These are phyloP conservation scores for Chlamydomonas sp. DNA, from an alignment of 139 green algal genomes.

Conservation along the genomic window DNA sequence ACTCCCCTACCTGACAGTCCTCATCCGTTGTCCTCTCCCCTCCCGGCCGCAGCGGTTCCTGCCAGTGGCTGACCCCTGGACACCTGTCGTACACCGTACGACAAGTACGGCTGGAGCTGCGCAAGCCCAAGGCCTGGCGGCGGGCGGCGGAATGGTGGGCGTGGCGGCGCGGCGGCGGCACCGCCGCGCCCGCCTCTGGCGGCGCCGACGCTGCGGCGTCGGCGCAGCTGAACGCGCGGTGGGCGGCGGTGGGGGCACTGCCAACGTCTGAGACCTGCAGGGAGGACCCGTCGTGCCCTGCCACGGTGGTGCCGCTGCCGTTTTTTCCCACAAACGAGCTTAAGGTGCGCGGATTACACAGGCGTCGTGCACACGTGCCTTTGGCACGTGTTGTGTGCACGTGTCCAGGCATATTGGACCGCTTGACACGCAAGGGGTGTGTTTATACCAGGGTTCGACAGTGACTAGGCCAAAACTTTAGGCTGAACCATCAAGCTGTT, in stretches of 20 bases:
- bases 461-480: too few relatives aligned
- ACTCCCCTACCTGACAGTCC: too few relatives aligned
- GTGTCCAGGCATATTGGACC: too few relatives aligned
- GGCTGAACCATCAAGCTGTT: too few relatives aligned
- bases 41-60: not conserved
- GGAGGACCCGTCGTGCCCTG: not conserved
- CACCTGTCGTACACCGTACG: slow-evolving; percentile 29
- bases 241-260: not conserved
- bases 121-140: slow-evolving; percentile 31
- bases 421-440: too few relatives aligned
- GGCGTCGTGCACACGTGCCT: not conserved
- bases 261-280: not conserved
- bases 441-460: too few relatives aligned
- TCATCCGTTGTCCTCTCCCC: too few relatives aligned
- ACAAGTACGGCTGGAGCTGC: slow-evolving; percentile 6
- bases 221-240: not conserved
- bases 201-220: not conserved
- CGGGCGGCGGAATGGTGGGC: slow-evolving; percentile 8
- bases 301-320: not conserved
- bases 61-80: slow-evolving; percentile 15
- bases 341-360: not conserved
- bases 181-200: not conserved
- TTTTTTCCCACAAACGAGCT: slow-evolving; percentile 32
- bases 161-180: not conserved
- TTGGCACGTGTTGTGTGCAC: too few relatives aligned